Evolutionary conservation across 2,329 filamentous ascomycete genomes (phyloP).

Genomic region (Sordariomycetes sp.): DNA sequence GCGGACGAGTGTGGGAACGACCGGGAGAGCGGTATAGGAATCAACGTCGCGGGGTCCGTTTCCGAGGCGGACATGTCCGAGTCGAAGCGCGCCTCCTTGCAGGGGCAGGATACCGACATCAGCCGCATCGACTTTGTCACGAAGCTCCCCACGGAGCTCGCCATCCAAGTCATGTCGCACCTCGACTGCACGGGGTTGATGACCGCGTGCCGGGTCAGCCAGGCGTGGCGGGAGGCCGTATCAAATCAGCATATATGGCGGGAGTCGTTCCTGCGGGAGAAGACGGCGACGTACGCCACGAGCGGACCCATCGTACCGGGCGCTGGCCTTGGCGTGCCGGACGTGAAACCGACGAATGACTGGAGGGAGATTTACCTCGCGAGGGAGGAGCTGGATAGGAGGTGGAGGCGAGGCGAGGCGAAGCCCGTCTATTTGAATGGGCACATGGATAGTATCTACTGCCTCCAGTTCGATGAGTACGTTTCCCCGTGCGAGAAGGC

Average conservation of each 20-base stretch:
- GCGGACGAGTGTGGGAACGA: constrained; percentile 39
- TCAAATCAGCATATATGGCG: constrained; percentile 51
- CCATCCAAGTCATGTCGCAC: constrained; percentile 45
- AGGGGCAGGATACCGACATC: constrained; percentile 27
- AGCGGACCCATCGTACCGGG: constrained; percentile 40
- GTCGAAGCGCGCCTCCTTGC: constrained; percentile 13
- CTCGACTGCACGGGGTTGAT: constrained; percentile 42
- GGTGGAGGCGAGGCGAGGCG: constrained; percentile 72
- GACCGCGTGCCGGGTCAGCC: constrained; percentile 38
- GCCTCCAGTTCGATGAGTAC: constrained; percentile 93
- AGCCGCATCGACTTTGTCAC: constrained; percentile 48
- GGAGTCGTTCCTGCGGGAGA: constrained; percentile 51
- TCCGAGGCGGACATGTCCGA: constrained; percentile 24
- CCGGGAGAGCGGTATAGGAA: constrained; percentile 54
- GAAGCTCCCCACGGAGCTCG: constrained; percentile 44
- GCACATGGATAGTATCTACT: constrained; percentile 94
- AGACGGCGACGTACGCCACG: constrained; percentile 49
- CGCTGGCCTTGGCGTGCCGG: constrained; percentile 45
- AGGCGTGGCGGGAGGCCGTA: constrained; percentile 33
- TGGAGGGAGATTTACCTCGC: constrained; percentile 82
- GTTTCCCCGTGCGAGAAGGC: constrained; percentile 14
- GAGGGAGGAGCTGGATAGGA: constrained; percentile 61
- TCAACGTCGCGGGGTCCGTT: constrained; percentile 36
- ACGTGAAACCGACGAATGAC: constrained; percentile 51
- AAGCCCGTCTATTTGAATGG: constrained; percentile 83